These are phyloP conservation scores for Chlorencoelia australis DNA, from an alignment of 2,329 filamentous ascomycete species.

Conservation along the genomic window DNA sequence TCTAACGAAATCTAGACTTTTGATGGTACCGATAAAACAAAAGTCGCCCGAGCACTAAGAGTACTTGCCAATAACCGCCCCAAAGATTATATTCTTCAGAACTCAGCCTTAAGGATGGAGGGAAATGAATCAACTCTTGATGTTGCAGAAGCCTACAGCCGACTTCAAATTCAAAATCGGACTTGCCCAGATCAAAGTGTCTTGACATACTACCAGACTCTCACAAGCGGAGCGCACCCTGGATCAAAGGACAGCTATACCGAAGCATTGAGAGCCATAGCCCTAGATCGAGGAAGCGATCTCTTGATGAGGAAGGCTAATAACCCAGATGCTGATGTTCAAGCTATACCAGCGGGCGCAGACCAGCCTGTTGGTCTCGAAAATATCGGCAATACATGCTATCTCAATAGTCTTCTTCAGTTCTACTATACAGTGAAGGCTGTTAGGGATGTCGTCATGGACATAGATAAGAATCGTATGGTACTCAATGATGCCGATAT, in stretches of 20 bases:
- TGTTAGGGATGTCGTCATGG: constrained; percentile 68
- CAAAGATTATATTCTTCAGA: constrained; percentile 19
- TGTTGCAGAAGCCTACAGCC: constrained; percentile 25
- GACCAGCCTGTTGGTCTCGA: constrained; percentile 74
- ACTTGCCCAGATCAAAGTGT: constrained; percentile 25
- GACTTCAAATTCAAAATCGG: constrained; percentile 22
- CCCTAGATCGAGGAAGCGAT: constrained; percentile 23
- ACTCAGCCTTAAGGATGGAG: constrained; percentile 22
- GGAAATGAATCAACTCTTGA: constrained; percentile 16
- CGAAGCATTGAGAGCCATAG: constrained; percentile 26
- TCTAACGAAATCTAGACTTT: constrained; percentile 12
- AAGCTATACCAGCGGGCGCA: constrained; percentile 18
- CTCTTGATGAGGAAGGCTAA: constrained; percentile 26
- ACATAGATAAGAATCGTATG: constrained; percentile 63
- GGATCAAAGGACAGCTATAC: constrained; percentile 25
- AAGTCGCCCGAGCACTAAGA: constrained; percentile 22
- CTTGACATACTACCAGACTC: constrained; percentile 24
- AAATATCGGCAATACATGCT: constrained; percentile 97
- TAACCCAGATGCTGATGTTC: constrained; percentile 25
- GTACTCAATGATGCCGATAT: constrained; percentile 54
- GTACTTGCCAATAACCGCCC: constrained; percentile 22
- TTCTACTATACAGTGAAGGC: constrained; percentile 86
- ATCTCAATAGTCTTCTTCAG: constrained; percentile 91
- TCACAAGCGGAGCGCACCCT: constrained; percentile 18
- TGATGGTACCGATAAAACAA: constrained; percentile 24